Evolutionary conservation across 2,329 filamentous ascomycete genomes (phyloP).

Genomic region (Bipolaris oryzae): DNA sequence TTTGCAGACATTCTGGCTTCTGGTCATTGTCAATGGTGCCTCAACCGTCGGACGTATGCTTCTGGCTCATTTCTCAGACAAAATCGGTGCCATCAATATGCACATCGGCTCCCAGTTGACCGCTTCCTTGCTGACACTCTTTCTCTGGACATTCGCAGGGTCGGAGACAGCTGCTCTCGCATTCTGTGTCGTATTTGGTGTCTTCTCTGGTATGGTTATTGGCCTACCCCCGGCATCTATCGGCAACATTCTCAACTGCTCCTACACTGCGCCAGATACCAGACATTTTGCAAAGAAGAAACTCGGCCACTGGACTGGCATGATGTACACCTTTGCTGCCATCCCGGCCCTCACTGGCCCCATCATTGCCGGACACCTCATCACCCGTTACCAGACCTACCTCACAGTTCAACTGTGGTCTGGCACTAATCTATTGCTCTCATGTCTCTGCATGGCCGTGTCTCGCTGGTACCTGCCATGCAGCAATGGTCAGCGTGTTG

Average conservation of each 20-base stretch:
- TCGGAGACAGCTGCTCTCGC: slow-evolving; percentile 50
- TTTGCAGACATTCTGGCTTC: slow-evolving; percentile 56
- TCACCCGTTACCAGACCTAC: slow-evolving; percentile 50
- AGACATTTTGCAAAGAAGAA: slow-evolving; percentile 42
- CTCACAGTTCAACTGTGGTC: slow-evolving; percentile 57
- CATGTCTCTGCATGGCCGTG: slow-evolving; percentile 50
- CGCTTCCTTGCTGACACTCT: slow-evolving; percentile 51
- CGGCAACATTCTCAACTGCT: slow-evolving; percentile 52
- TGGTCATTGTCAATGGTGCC: slow-evolving; percentile 58
- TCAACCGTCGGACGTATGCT: slow-evolving; percentile 56
- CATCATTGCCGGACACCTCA: slow-evolving; percentile 55
- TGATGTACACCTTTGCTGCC: slow-evolving; percentile 58
- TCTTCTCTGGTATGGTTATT: slow-evolving; percentile 57
- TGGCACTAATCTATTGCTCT: slow-evolving; percentile 51
- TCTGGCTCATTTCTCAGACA: slow-evolving; percentile 54
- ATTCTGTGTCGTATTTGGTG: slow-evolving; percentile 57
- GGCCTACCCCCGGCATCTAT: slow-evolving; percentile 58
- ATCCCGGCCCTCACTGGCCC: slow-evolving; percentile 55
- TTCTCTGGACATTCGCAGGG: slow-evolving; percentile 52
- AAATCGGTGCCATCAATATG: slow-evolving; percentile 54
- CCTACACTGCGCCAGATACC: slow-evolving; percentile 39
- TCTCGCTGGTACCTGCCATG: slow-evolving; percentile 42
- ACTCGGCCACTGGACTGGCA: slow-evolving; percentile 59
- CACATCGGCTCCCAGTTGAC: slow-evolving; percentile 52
- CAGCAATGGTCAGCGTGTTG: slow-evolving; percentile 33